Evolutionary conservation across 2,329 filamentous ascomycete genomes (phyloP).

Genomic region (Gnomoniopsis sp.): DNA sequence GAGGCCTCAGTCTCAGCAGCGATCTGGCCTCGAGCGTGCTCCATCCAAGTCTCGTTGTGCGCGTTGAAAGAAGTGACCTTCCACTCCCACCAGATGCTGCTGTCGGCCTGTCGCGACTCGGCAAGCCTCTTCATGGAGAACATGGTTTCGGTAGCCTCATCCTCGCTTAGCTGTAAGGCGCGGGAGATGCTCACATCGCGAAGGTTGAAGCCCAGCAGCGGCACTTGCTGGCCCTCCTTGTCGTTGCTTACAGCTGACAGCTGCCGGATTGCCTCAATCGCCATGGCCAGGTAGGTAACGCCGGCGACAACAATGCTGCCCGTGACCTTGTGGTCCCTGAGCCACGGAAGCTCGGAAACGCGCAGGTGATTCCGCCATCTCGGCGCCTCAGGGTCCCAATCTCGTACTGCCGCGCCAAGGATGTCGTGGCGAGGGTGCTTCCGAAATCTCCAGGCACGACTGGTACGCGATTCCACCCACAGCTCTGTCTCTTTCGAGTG

Average conservation of each 20-base stretch:
- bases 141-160: slow-evolving; percentile 10
- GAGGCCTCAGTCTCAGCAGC: slow-evolving; percentile 5
- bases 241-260: slow-evolving; percentile 12
- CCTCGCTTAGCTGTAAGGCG: slow-evolving; percentile 17
- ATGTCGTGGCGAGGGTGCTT: slow-evolving; percentile 36
- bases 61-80: slow-evolving; percentile 11
- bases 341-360: slow-evolving; percentile 32
- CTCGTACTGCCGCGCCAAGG: slow-evolving; percentile 31
- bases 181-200: slow-evolving; percentile 14
- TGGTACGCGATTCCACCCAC: slow-evolving; percentile 36
- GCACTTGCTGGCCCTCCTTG: not conserved
- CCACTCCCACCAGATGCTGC: slow-evolving; percentile 15
- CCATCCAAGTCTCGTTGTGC: slow-evolving; percentile 11
- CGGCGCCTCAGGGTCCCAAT: slow-evolving; percentile 29
- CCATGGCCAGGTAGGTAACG: slow-evolving; percentile 21
- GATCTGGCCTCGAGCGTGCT: slow-evolving; percentile 12
- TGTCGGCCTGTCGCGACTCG: slow-evolving; percentile 12
- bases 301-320: slow-evolving; percentile 22
- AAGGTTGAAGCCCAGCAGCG: slow-evolving; percentile 10
- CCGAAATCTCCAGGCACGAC: slow-evolving; percentile 32
- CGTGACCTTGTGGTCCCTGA: slow-evolving; percentile 26
- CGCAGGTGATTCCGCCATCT: slow-evolving; percentile 31
- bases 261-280: slow-evolving; percentile 16
- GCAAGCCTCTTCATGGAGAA: slow-evolving; percentile 11
- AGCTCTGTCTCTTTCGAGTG: slow-evolving; percentile 29